A percentile compares a stretch with the other conserved stretches of the same genome.
Conservation (phyloP, 2,329 filamentous ascomycete genomes). For the Emmonsiellopsis sp. region DNA sequence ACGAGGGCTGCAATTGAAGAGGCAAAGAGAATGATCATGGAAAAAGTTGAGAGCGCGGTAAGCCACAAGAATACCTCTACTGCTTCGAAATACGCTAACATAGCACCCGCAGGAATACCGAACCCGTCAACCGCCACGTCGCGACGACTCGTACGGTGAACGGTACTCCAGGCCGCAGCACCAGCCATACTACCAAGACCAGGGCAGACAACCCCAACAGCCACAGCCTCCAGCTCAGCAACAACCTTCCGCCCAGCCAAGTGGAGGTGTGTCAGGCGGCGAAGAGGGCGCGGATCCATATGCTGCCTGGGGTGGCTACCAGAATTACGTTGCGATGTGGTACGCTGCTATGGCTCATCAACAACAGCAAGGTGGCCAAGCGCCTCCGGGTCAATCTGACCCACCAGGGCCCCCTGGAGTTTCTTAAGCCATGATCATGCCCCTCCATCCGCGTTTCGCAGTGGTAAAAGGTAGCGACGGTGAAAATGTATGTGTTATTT, state of each 20-base stretch:
- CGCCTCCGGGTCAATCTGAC: conserved; percentile 17
- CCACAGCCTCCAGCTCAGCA: conserved; percentile 48
- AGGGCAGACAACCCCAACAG: conserved; percentile 34
- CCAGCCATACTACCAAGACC: conserved; percentile 13
- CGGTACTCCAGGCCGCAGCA: conserved; percentile 41
- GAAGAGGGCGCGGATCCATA: conserved; percentile 58
- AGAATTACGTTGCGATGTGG: conserved; percentile 72
- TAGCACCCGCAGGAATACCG: conserved; percentile 28
- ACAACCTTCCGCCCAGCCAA: conserved; percentile 21
- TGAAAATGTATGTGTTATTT: no score
- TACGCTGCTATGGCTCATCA: conserved; percentile 60
- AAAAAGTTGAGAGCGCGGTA: conserved; percentile 86
- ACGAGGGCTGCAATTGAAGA: conserved; percentile 65
- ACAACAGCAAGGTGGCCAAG: conserved; percentile 15
- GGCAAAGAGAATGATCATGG: conserved; percentile 77
- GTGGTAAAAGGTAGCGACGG: no score
- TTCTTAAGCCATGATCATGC: conserved; percentile 6
- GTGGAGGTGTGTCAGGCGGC: conserved; percentile 10
- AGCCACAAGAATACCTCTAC: conserved; percentile 27
- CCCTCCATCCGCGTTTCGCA: no score
- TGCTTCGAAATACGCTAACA: background rate
- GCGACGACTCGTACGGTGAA: conserved; percentile 24
- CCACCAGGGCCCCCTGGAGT: conserved; percentile 17
- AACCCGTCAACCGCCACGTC: conserved; percentile 26
- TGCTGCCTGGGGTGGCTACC: conserved; percentile 73